Evolutionary conservation across 2,329 filamentous ascomycete genomes (phyloP).

Genomic region (Alternaria solani): DNA sequence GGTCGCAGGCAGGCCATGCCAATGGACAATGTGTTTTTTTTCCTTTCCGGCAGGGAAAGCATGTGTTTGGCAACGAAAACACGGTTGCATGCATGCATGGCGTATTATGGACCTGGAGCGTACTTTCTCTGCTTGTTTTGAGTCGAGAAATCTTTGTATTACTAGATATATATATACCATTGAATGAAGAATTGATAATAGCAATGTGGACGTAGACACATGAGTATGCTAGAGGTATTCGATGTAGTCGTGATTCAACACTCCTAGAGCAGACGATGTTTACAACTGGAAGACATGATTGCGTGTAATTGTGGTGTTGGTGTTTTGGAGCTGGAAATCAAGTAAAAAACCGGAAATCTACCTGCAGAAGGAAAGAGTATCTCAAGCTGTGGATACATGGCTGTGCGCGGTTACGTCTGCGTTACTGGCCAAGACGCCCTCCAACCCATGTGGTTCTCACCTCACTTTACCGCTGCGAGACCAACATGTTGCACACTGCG

Average conservation of each 20-base stretch:
- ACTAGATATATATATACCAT: constrained; percentile 4
- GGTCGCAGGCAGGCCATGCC: not conserved
- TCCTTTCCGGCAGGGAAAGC: not conserved
- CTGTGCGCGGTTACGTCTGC: not conserved
- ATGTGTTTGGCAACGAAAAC: not conserved
- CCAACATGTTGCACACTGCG: not conserved
- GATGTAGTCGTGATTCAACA: not conserved
- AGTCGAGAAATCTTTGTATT: not conserved
- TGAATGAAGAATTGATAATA: not conserved
- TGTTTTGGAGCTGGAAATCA: too few relatives aligned
- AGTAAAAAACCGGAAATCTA: too few relatives aligned
- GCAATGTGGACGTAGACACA: not conserved
- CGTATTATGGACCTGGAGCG: not conserved
- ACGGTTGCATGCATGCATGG: constrained; percentile 1
- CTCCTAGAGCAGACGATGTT: not conserved
- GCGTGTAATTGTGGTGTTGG: too few relatives aligned
- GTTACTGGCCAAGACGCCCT: not conserved
- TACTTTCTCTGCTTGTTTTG: not conserved
- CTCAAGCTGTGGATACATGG: not conserved
- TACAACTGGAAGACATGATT: too few relatives aligned
- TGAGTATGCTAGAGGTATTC: not conserved
- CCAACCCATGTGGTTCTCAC: not conserved
- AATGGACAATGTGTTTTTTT: not conserved
- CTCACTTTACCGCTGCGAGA: not conserved
- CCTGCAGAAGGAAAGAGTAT: not conserved